Evolutionary conservation across 768 basidiomycete genomes (phyloP).

Genomic region (Pholiota conissans): DNA sequence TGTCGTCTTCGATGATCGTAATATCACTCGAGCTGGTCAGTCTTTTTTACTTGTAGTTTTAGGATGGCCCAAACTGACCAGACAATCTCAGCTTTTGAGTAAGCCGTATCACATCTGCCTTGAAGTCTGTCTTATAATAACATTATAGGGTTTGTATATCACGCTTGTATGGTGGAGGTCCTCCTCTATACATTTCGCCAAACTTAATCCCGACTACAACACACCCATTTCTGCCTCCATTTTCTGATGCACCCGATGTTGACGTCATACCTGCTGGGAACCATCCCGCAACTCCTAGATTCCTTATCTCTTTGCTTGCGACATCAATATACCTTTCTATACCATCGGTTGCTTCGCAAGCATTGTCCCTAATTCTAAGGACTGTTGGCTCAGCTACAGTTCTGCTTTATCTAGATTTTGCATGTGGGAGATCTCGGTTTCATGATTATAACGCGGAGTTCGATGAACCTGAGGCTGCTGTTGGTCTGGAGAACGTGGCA

Average conservation of each 20-base stretch:
- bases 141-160: slow-evolving; percentile 74
- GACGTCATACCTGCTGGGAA: slow-evolving; percentile 45
- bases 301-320: slow-evolving; percentile 85
- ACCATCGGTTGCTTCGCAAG: slow-evolving; percentile 71
- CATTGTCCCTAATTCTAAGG: slow-evolving; percentile 66
- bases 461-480: slow-evolving; percentile 59
- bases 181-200: slow-evolving; percentile 66
- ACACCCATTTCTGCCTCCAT: slow-evolving; percentile 74
- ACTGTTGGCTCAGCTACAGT: slow-evolving; percentile 82
- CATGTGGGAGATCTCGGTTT: slow-evolving; percentile 57
- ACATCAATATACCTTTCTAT: slow-evolving; percentile 87
- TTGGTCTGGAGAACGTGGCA: slow-evolving; percentile 71
- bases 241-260: slow-evolving; percentile 33
- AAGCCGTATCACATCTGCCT: slow-evolving; percentile 31
- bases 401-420: slow-evolving; percentile 76
- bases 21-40: slow-evolving; percentile 86
- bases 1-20: slow-evolving; percentile 78
- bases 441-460: slow-evolving; percentile 40
- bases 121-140: slow-evolving; percentile 4
- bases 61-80: slow-evolving; percentile 10
- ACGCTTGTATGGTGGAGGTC: slow-evolving; percentile 85
- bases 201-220: slow-evolving; percentile 62
- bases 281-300: slow-evolving; percentile 77
- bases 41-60: slow-evolving; percentile 11
- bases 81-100: slow-evolving; percentile 77